phyloP scores from a whole-genome alignment of 2,329 filamentous ascomycete species.

The Cladosporium colombiae region DNA sequence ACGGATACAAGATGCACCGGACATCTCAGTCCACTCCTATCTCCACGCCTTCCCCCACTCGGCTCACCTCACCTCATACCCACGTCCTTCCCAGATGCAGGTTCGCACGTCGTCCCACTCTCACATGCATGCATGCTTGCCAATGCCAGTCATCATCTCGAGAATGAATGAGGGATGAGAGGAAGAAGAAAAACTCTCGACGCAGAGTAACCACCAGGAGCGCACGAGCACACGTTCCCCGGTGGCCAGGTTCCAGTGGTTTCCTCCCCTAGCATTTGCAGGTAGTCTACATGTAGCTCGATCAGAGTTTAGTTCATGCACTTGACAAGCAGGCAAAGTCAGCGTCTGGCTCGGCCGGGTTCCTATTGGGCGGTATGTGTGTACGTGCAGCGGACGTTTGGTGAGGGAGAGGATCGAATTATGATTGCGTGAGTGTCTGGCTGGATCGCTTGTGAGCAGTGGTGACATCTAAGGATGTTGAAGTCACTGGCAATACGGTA shows the following conservation, averaged over 20 bases:
- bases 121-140: neutral
- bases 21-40: no score
- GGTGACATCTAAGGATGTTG: no score
- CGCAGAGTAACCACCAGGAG: neutral
- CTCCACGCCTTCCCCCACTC: no score
- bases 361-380: neutral
- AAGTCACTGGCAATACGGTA: no score
- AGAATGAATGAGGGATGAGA: no score
- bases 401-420: neutral
- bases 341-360: neutral
- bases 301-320: neutral
- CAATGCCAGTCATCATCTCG: neutral
- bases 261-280: no score
- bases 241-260: neutral
- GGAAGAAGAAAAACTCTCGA: neutral
- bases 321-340: neutral
- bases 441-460: neutral
- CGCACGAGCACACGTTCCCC: neutral
- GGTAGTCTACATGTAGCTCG: neutral
- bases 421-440: neutral
- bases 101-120: neutral
- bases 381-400: no score
- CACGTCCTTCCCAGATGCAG: neutral
- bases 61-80: neutral
- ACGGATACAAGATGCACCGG: no score